Evolutionary conservation across 768 basidiomycete genomes (phyloP), one percentile per base, ranked within the genome.

Genomic region (Tremella fuciformis): DNA sequence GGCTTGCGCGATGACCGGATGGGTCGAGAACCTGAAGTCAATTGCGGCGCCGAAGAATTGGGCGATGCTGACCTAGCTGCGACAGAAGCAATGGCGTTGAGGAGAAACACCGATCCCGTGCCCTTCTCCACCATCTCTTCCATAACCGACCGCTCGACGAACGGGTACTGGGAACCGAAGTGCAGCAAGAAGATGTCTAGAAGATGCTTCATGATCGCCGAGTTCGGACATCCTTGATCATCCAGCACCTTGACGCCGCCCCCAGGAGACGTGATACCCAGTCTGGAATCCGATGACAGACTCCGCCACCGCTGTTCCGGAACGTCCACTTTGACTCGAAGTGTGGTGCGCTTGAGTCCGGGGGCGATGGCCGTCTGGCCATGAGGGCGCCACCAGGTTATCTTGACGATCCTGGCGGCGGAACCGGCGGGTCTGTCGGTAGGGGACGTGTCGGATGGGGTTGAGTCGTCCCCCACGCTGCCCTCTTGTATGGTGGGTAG

Each of bases 361-460:
- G 59, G 59, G 15, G 54, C 59, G 13, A 65, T 62, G 8, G 64
- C 64, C 8, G 64, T 65, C 46, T 65, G 57, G 6, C 67, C 67
- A 53, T 68, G 67, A 1, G 67, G 67, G 62, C 67, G 59, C 63
- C 64, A 68, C 67, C 67, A 68, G 13, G 66, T 58, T 39, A 67
- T 38, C 39, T 67, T 67, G 18, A 63, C 62, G 7, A 67, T 59
- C 49, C 61, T 63, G 8, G 53, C 53, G n/a, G 51, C 4, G 6
- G 55, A 9, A 13, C 15, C 34, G 11, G 55, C 7, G 18, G 15
- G 15, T 16, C 18, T 21, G 15, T 11, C n/a, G 47, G 29, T 50
- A 34, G 25, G 41, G n/a, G 44, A 53, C 25, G 41, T 47, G 29
- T 24, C 46, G 34, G 53, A 21, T n/a, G 16, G 38, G 7, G 16